These are phyloP conservation scores for Dentipellis sp. DNA, from an alignment of 768 basidiomycete genomes.

Conservation along the genomic window DNA sequence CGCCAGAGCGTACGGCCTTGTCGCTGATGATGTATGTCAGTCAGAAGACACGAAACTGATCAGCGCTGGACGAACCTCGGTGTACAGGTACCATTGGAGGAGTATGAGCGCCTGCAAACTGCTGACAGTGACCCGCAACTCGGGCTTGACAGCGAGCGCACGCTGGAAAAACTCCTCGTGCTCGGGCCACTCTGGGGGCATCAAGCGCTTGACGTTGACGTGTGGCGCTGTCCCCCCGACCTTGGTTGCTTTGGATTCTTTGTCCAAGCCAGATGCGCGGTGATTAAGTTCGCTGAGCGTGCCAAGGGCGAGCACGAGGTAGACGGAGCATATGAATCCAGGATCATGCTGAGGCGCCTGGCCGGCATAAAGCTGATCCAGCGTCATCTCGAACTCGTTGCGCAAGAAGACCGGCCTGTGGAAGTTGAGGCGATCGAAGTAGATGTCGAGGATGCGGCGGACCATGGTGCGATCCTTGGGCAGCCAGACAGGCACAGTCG, in stretches of 20 bases:
- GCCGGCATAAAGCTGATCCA: constrained; percentile 60
- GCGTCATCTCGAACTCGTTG: constrained; percentile 53
- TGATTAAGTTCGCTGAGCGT: constrained; percentile 79
- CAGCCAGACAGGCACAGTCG: constrained; percentile 51
- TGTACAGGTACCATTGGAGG: constrained; percentile 85
- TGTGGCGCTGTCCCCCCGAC: constrained; percentile 24
- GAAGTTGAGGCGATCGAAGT: constrained; percentile 68
- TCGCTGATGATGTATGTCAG: constrained; percentile 37
- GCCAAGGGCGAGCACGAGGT: constrained; percentile 71
- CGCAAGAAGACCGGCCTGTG: constrained; percentile 73
- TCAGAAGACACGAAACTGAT: background rate
- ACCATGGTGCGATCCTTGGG: constrained; percentile 71
- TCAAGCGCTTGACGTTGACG: constrained; percentile 45
- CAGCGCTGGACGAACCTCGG: constrained; percentile 45
- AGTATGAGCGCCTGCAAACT: constrained; percentile 79
- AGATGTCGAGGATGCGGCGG: constrained; percentile 51
- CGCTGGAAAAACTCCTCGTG: constrained; percentile 82
- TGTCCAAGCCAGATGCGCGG: constrained; percentile 45
- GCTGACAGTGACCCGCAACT: constrained; percentile 72
- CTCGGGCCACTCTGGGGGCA: constrained; percentile 65
- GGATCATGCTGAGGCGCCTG: constrained; percentile 51
- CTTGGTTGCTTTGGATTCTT: constrained; percentile 28
- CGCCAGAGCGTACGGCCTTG: constrained; percentile 89
- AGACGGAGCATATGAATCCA: constrained; percentile 70
- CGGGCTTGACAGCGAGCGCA: constrained; percentile 70